These are phyloP conservation scores for Sordaria brevicollis DNA, from an alignment of 495 filamentous ascomycete genomes.

Conservation along the genomic window DNA sequence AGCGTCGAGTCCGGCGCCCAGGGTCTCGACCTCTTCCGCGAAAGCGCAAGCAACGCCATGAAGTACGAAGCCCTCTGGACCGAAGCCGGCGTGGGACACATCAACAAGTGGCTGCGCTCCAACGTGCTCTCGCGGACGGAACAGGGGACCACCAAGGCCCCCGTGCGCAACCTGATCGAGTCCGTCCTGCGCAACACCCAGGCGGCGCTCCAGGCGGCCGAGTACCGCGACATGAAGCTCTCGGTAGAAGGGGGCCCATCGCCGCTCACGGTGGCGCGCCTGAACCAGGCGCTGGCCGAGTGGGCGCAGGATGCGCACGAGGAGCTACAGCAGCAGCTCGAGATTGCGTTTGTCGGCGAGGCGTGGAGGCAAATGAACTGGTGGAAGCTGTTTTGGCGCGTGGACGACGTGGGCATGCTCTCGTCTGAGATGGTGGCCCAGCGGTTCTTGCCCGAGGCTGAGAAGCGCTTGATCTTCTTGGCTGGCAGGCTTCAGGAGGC, in stretches of 20 bases:
- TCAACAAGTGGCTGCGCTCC: constrained; percentile 58
- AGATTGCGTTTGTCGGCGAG: constrained; percentile 56
- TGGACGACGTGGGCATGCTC: constrained; percentile 80
- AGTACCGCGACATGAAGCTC: constrained; percentile 27
- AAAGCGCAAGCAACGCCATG: constrained; percentile 55
- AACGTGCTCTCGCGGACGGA: constrained; percentile 29
- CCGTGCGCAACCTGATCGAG: constrained; percentile 52
- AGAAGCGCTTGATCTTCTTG: constrained; percentile 66
- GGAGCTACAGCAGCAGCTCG: constrained; percentile 70
- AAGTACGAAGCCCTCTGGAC: constrained; percentile 67
- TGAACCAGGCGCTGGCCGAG: constrained; percentile 47
- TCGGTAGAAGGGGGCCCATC: constrained; percentile 17
- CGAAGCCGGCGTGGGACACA: constrained; percentile 51
- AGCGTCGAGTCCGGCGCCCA: constrained; percentile 38
- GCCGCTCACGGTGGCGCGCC: constrained; percentile 30
- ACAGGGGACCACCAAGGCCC: constrained; percentile 42
- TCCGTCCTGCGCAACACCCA: constrained; percentile 54
- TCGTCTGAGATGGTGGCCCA: constrained; percentile 63
- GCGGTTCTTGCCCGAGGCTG: constrained; percentile 64
- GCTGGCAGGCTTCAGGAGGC: constrained; percentile 72
- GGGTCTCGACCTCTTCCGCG: constrained; percentile 55
- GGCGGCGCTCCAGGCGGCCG: constrained; percentile 39
- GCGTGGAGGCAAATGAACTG: constrained; percentile 70
- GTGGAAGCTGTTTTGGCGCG: constrained; percentile 94
- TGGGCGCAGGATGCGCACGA: constrained; percentile 77